Base-by-base conservation (phyloP, 2,329 filamentous ascomycete genomes). In the Didymella exigua region DNA sequence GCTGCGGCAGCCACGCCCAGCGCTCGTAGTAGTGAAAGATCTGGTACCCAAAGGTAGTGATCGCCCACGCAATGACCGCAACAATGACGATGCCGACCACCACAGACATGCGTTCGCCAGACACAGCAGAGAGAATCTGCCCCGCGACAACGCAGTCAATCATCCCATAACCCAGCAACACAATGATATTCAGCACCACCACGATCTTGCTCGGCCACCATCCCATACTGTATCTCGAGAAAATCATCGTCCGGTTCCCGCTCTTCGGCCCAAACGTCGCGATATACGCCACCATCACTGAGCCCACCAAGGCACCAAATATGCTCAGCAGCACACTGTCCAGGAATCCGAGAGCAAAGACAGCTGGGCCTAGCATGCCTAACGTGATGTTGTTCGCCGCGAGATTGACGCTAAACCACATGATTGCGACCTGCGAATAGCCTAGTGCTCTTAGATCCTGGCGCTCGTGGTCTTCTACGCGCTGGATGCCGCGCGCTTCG, bases 11-110 rank as follows among this genome's bases (percentile, higher is more conserved):
- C 80, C 86, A 89, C 1, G 86, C 85, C 66, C 83, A 88, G 68
- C 86, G 81, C 74, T 89, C 86, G 69, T 89, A 90, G 49, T 82
- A 79, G 66, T 90, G 87, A 69, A 90, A 89, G 38, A 86, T 76
- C 49, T 80, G 81, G 67, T 89, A 89, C 0, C 87, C 88, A 67
- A 89, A 89, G 0, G 84, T 86, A 1, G 86, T 86, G 36, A 90
- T 81, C 2, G 79, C 75, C 83, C 85, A 88, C 26, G 82, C 83
- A 30, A 89, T 82, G 21, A 88, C 62, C 1, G 84, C 84, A 11
- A 86, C 82, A 40, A 89, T 82, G 34, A 89, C 78, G 59, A 90
- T 89, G 62, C 87, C 87, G 1, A 89, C 87, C 29, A 84, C 81
- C 18, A 89, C 81, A 2, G 83, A 84, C 73, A 89, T 79, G 56